phyloP scores from a whole-genome alignment of 2,329 filamentous ascomycete species.

The Lachnellula occidentalis region DNA sequence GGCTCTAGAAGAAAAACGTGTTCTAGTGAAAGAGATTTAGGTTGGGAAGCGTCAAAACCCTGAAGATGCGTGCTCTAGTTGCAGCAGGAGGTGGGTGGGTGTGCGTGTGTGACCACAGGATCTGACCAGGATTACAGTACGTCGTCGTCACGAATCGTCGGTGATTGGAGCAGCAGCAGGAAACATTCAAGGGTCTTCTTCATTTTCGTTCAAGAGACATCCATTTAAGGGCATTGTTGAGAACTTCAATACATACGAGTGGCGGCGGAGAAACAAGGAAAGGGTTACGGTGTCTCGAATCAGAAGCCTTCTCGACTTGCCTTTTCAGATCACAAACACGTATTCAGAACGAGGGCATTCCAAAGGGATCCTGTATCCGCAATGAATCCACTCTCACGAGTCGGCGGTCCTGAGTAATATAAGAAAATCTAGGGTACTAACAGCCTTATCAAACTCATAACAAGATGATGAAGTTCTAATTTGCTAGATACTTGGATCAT shows the following conservation, averaged over 20 bases:
- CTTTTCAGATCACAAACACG: not conserved
- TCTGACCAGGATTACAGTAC: too few relatives aligned
- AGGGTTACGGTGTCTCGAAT: not conserved
- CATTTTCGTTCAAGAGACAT: not conserved
- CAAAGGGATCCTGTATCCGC: not conserved
- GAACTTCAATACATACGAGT: not conserved
- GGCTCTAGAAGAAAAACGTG: conserved; percentile 15
- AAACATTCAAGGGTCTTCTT: not conserved
- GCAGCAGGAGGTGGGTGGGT: conserved; percentile 4
- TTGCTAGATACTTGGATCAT: not conserved
- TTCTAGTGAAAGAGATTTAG: conserved; percentile 12
- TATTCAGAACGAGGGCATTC: not conserved
- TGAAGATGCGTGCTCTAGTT: conserved; percentile 7
- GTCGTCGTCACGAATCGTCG: not conserved
- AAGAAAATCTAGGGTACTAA: too few relatives aligned
- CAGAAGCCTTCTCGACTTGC: not conserved
- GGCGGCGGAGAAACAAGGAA: not conserved
- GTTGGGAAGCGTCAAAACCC: conserved; percentile 8
- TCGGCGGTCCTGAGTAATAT: not conserved
- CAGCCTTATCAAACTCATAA: conserved; percentile 1
- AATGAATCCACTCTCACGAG: not conserved
- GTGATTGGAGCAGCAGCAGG: not conserved
- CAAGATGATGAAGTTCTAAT: conserved; percentile 1
- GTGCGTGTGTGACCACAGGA: not conserved
- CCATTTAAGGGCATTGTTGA: not conserved